Evolutionary conservation across 1,284 basidiomycete genomes (phyloP).

Genomic region (Irpex rosettiformis): DNA sequence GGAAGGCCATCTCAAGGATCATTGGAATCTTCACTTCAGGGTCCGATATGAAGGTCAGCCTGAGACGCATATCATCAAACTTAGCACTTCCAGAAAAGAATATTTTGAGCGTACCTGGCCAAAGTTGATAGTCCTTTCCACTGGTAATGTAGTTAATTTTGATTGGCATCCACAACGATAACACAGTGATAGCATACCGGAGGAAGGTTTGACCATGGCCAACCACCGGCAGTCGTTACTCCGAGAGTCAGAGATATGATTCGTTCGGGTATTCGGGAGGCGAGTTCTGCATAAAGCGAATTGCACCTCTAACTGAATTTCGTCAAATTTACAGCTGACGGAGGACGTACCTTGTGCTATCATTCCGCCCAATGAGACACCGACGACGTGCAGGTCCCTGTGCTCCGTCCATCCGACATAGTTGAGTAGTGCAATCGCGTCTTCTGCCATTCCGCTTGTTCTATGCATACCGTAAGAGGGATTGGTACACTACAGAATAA

Average conservation of each 20-base stretch:
- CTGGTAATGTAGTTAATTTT: background rate
- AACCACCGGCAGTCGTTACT: slow-evolving; percentile 72
- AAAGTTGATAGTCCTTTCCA: background rate
- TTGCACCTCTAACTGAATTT: background rate
- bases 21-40: slow-evolving; percentile 48
- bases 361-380: slow-evolving; percentile 86
- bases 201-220: slow-evolving; percentile 53
- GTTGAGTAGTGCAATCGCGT: slow-evolving; percentile 67
- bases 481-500: too few species aligned
- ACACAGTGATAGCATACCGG: slow-evolving; percentile 37
- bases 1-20: slow-evolving; percentile 60
- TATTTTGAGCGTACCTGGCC: background rate
- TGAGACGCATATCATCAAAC: slow-evolving; percentile 6
- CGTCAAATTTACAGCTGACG: background rate
- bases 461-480: slow-evolving; percentile 32
- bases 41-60: slow-evolving; percentile 47
- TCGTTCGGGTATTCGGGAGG: slow-evolving; percentile 61
- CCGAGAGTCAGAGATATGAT: slow-evolving; percentile 64
- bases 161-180: background rate
- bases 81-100: background rate
- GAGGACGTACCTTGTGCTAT: slow-evolving; percentile 63
- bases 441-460: slow-evolving; percentile 77
- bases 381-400: slow-evolving; percentile 72
- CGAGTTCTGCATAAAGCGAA: slow-evolving; percentile 45
- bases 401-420: slow-evolving; percentile 52